phyloP scores from a whole-genome alignment of 164 flowering plant genomes.

The Nelumbo lutea region DNA sequence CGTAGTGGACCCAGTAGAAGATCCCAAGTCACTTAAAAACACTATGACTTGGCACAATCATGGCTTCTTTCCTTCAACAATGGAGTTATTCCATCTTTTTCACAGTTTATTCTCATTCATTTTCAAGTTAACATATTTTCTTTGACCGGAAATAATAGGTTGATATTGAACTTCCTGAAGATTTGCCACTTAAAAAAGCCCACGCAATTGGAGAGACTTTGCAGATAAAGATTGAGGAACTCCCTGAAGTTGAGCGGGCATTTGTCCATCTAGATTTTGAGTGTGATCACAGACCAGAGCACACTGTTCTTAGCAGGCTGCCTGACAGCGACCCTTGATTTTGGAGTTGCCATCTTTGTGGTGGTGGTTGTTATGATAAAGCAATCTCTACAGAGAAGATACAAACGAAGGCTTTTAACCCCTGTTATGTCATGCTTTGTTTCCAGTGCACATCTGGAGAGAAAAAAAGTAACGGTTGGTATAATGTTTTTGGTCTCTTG shows the following conservation, averaged over 20 bases:
- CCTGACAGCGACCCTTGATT: slow-evolving; percentile 43
- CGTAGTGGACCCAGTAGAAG: too few relatives aligned
- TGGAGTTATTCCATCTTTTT: neutral
- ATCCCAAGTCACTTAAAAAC: too few relatives aligned
- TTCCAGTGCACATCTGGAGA: too few relatives aligned
- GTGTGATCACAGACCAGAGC: slow-evolving; percentile 95
- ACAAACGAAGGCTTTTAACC: too few relatives aligned
- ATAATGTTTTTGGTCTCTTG: too few relatives aligned
- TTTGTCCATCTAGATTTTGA: slow-evolving; percentile 96
- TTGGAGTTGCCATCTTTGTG: neutral
- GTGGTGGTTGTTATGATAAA: too few relatives aligned
- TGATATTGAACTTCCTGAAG: slow-evolving; percentile 91
- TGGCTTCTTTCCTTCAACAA: neutral
- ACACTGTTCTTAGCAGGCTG: slow-evolving; percentile 47
- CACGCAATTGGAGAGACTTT: slow-evolving; percentile 82
- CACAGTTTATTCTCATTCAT: neutral
- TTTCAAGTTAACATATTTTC: neutral
- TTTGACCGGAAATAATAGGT: slow-evolving; percentile 41
- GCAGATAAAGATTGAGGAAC: slow-evolving; percentile 78
- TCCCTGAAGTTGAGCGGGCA: slow-evolving; percentile 90
- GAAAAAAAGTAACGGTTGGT: too few relatives aligned
- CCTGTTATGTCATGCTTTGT: too few relatives aligned
- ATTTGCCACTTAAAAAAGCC: slow-evolving; percentile 78
- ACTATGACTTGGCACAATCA: neutral
- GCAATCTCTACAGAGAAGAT: too few relatives aligned